These are phyloP conservation scores for Solanum hybrid DNA, from an alignment of 305 asterid species.

Conservation along the genomic window DNA sequence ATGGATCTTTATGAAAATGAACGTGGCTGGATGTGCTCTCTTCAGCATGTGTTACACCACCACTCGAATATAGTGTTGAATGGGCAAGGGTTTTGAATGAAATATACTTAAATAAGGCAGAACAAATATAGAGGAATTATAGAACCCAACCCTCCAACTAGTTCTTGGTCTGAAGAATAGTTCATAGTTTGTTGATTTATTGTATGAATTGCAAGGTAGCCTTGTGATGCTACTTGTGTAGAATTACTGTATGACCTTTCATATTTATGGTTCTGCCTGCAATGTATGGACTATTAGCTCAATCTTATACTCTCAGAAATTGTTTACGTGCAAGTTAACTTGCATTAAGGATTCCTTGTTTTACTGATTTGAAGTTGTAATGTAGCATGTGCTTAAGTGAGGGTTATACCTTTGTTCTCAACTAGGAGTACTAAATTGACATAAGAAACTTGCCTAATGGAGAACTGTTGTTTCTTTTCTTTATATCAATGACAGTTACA, in stretches of 20 bases:
- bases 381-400: not conserved
- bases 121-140: not conserved
- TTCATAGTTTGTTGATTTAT: not conserved
- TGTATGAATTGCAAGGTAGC: not conserved
- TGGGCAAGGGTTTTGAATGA: not conserved
- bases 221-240: not conserved
- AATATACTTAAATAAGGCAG: not conserved
- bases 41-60: not conserved
- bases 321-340: not conserved
- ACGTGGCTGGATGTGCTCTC: not conserved
- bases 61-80: not conserved
- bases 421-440: not conserved
- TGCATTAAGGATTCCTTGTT: not conserved
- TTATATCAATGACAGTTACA: constrained; percentile 45
- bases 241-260: not conserved
- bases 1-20: not conserved
- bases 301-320: not conserved
- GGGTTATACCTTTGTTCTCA: not conserved
- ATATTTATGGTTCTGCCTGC: not conserved
- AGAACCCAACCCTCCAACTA: not conserved
- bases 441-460: not conserved
- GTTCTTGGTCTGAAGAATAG: not conserved
- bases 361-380: not conserved
- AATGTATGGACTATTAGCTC: not conserved
- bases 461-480: not conserved